A percentile compares a stretch with the other conserved stretches of the same genome.
phyloP scores from a whole-genome alignment of 2,329 filamentous ascomycete genomes.

The Emericellopsis atlantica region DNA sequence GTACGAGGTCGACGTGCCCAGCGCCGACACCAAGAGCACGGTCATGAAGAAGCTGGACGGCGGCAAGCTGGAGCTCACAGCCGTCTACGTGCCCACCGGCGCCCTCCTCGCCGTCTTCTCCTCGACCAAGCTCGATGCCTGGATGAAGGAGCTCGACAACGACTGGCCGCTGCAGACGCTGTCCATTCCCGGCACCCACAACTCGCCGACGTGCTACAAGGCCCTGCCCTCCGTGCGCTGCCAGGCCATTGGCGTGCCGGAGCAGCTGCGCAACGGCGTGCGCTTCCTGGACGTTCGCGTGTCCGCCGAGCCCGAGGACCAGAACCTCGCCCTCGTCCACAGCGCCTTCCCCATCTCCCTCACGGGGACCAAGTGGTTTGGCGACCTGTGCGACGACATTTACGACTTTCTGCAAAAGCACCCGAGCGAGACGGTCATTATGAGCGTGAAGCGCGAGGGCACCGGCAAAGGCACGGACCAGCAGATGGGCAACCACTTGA shows the following conservation, averaged over 20 bases:
- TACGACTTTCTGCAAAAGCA: constrained; percentile 67
- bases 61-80: constrained; percentile 46
- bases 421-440: constrained; percentile 69
- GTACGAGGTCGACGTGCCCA: constrained; percentile 64
- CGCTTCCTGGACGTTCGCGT: constrained; percentile 91
- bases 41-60: constrained; percentile 44
- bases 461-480: constrained; percentile 67
- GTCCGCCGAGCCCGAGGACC: constrained; percentile 35
- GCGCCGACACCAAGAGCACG: constrained; percentile 43
- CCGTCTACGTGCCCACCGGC: constrained; percentile 47
- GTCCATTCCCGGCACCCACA: constrained; percentile 91
- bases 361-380: constrained; percentile 68
- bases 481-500: constrained; percentile 63
- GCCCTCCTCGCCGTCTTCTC: constrained; percentile 54
- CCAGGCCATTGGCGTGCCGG: constrained; percentile 64
- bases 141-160: constrained; percentile 72
- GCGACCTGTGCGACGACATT: constrained; percentile 56
- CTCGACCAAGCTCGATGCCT: constrained; percentile 54
- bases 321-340: constrained; percentile 74
- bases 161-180: constrained; percentile 64
- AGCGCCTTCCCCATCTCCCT: constrained; percentile 80
- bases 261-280: constrained; percentile 80
- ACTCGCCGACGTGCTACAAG: constrained; percentile 73
- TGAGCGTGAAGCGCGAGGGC: constrained; percentile 87
- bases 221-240: constrained; percentile 89